These are phyloP conservation scores for Myochromella boudieri DNA, from an alignment of 768 basidiomycete species.

Conservation along the genomic window DNA sequence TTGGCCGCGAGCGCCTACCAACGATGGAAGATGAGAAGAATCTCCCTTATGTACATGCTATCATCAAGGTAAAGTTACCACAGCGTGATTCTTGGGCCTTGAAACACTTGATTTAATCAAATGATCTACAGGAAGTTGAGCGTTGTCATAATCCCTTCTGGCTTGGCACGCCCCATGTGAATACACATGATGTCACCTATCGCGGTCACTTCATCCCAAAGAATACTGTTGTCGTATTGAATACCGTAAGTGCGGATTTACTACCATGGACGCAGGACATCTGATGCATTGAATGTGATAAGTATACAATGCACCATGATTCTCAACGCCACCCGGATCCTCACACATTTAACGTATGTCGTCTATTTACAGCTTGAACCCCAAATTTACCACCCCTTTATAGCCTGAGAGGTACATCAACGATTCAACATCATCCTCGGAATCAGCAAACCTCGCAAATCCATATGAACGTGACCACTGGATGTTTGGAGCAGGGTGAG, in stretches of 20 bases:
- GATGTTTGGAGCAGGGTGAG: conserved; percentile 49
- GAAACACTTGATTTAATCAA: conserved; percentile 13
- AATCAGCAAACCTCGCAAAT: conserved; percentile 42
- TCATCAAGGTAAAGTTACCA: conserved; percentile 26
- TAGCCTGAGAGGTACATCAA: conserved; percentile 46
- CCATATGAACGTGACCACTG: conserved; percentile 48
- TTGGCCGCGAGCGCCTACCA: conserved; percentile 29
- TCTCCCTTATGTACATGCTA: conserved; percentile 35
- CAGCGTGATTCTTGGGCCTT: conserved; percentile 9
- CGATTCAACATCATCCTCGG: conserved; percentile 35
- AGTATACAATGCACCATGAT: conserved; percentile 38
- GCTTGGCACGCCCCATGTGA: conserved; percentile 40
- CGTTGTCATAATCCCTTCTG: conserved; percentile 38
- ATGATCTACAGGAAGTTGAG: conserved; percentile 30
- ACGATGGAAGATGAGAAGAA: conserved; percentile 28
- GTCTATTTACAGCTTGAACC: neutral
- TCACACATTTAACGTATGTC: conserved; percentile 29
- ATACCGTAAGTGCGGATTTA: conserved; percentile 25
- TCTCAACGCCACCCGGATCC: conserved; percentile 39
- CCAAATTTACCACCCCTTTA: neutral
- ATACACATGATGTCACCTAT: conserved; percentile 39
- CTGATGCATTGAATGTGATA: conserved; percentile 13
- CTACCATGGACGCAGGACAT: conserved; percentile 15
- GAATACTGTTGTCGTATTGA: conserved; percentile 37
- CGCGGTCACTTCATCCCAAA: conserved; percentile 39